A percentile compares a stretch with the other conserved stretches of the same genome.
These are phyloP conservation scores for Trypanosoma avium DNA, from an alignment of 208 protist species.

Conservation along the genomic window DNA sequence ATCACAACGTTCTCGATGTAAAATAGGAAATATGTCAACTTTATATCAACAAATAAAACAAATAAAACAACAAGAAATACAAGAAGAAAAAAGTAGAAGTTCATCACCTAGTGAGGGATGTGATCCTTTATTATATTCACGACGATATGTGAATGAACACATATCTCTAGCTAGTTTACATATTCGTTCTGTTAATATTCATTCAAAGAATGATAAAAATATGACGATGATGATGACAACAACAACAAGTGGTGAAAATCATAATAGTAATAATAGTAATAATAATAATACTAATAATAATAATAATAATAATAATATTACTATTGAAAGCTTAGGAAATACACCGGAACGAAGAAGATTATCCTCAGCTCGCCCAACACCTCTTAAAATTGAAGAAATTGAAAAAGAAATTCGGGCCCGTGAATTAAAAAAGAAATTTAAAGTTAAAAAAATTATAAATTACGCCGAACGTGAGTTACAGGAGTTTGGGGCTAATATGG, in stretches of 20 bases:
- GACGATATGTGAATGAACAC: no score
- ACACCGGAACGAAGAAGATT: neutral
- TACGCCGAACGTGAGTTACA: slow-evolving; percentile 15
- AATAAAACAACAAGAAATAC: no score
- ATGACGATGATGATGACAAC: neutral
- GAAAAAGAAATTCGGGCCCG: slow-evolving; percentile 5
- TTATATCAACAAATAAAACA: no score
- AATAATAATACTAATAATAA: neutral
- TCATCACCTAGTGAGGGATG: no score
- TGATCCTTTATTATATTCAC: no score
- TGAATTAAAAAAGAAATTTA: slow-evolving; percentile 8
- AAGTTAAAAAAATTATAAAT: slow-evolving; percentile 23
- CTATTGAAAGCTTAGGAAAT: no score
- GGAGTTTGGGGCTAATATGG: slow-evolving; percentile 3
- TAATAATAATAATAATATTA: neutral
- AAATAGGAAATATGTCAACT: no score
- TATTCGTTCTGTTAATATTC: no score
- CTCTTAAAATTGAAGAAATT: slow-evolving; percentile 5
- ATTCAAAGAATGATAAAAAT: no score
- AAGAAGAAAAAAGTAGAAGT: no score
- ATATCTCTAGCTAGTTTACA: no score
- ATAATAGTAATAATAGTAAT: neutral
- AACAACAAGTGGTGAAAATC: neutral
- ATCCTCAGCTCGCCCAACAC: neutral
- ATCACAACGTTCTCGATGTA: no score